Base-by-base conservation (phyloP, 2,329 filamentous ascomycete species). In the Ascochyta lentis region DNA sequence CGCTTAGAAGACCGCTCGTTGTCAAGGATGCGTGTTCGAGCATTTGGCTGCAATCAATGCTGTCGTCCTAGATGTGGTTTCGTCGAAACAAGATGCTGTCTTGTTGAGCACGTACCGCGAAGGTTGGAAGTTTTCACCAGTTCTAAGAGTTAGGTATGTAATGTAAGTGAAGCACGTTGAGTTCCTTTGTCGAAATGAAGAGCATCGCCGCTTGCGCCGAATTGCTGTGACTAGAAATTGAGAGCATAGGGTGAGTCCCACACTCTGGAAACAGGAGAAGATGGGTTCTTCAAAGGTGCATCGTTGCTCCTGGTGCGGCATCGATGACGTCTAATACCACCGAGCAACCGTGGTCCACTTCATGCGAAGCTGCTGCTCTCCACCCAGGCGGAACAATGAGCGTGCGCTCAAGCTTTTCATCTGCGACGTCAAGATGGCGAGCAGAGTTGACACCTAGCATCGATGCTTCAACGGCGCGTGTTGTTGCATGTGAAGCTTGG, bases 401-500 rank as follows among this genome's bases (percentile, higher is more conserved):
- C 40, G 24, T 49, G 40, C 22, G 48, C 31, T 42, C 27, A 12
- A 46, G 33, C 10, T 33, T 33, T 34, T 33, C 35, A 3, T 12
- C 26, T 15, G 37, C 37, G 37, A 39, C 37, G 26, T 19, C 27
- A 19, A 40, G 27, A 38, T 33, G 33, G 46, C 46, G 37, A 49
- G 45, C 35, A 35, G 35, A 55, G 39, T 23, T 39, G 35, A 40
- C 41, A 45, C n/a, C 29, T 49, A 41, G 52, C 46, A 23, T 45
- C 46, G 53, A 41, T 47, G 8, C 22, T 42, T 46, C 46, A 37
- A 42, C 46, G 53, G 46, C 37, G 42, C n/a, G 24, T 45, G 52
- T 35, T 27, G 35, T 49, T 45, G 52, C 52, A 55, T 31, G 54
- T 53, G 54, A 56, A 53, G 54, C 48, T 46, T 50, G 53, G 53